A percentile compares a stretch with the other conserved stretches of the same genome.
Conservation (phyloP, 768 basidiomycete species). For the Rhodotorula toruloides region DNA sequence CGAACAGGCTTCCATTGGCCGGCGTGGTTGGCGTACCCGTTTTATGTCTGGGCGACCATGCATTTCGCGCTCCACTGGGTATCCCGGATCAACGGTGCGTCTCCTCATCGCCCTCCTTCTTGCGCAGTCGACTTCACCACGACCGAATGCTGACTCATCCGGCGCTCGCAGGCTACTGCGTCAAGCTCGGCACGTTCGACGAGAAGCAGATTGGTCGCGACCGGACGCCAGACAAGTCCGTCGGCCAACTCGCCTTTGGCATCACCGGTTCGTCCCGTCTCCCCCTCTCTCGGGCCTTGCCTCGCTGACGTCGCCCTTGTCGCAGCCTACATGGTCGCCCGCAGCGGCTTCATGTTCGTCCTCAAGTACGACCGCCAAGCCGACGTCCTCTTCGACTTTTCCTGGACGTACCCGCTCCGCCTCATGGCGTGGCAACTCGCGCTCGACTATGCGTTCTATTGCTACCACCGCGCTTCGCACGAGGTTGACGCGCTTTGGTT, state of each 20-base stretch:
- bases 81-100: slow-evolving; percentile 7
- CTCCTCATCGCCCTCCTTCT: background rate
- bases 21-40: slow-evolving; percentile 12
- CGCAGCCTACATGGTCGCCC: slow-evolving; percentile 26
- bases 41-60: slow-evolving; percentile 18
- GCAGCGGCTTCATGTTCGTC: slow-evolving; percentile 10
- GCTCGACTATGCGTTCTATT: slow-evolving; percentile 34
- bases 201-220: slow-evolving; percentile 33
- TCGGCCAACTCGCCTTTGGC: slow-evolving; percentile 16
- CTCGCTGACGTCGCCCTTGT: background rate
- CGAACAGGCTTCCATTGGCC: slow-evolving; percentile 21
- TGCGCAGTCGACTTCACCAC: too few species aligned
- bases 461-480: slow-evolving; percentile 26
- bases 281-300: background rate
- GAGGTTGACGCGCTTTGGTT: slow-evolving; percentile 28
- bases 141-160: background rate
- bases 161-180: slow-evolving; percentile 12
- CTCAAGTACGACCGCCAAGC: slow-evolving; percentile 16
- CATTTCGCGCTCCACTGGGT: slow-evolving; percentile 16
- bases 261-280: slow-evolving; percentile 10
- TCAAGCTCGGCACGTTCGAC: slow-evolving; percentile 25
- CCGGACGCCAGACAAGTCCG: slow-evolving; percentile 32
- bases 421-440: slow-evolving; percentile 20
- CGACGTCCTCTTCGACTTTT: slow-evolving; percentile 3
- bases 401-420: slow-evolving; percentile 9